Evolutionary conservation across 2,329 filamentous ascomycete species (phyloP), one percentile per base, ranked within the genome.

Genomic region (Fusarium sp.): DNA sequence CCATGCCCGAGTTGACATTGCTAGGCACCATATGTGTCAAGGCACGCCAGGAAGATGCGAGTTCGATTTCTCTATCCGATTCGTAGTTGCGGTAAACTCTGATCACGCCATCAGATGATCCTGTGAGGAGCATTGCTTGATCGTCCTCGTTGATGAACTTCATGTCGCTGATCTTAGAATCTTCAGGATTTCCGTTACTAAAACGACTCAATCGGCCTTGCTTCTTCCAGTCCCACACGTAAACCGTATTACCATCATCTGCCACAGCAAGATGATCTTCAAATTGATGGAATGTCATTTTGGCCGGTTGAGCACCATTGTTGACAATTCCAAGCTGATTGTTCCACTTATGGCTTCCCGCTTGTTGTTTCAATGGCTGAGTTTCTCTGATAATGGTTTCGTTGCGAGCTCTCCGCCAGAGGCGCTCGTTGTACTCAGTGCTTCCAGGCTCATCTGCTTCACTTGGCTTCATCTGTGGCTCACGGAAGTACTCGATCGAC

Each of bases 91-190:
- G 89, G 81, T 96, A 99, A 30, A 98, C 90, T 66, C 96, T 92
- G 67, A 99, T 88, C 19, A 98, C 93, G 51, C 96, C 96, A 74
- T 99, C 96, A 2, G 94, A 97, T 9, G 94, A 97, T 3, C 96
- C 96, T 1, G 93, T 97, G 87, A 99, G 93, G 56, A 99, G 81
- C 67, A 98, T 88, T 4, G 95, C 96, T 75, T 96, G 93, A 76
- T 99, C 96, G 73, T 99, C 96, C 78, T 99, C 96, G 71, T 99
- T 99, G 82, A 99, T 97, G 78, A 98, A 97, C 56, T 94, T 92
- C 76, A 97, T 89, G 77, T 98, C 94, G 53, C 94, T 97, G 73
- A 99, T 97, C 71, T 90, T 93, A 24, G 94, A 97, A 4, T 94
- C 93, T 30, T 89, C 85, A 0, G 96, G 96, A 73, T 99, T 99